A percentile compares a stretch with the other conserved stretches of the same genome.
Evolutionary conservation across 129 eudicot genomes (phyloP).

Genomic region (Flaveria bidentis): DNA sequence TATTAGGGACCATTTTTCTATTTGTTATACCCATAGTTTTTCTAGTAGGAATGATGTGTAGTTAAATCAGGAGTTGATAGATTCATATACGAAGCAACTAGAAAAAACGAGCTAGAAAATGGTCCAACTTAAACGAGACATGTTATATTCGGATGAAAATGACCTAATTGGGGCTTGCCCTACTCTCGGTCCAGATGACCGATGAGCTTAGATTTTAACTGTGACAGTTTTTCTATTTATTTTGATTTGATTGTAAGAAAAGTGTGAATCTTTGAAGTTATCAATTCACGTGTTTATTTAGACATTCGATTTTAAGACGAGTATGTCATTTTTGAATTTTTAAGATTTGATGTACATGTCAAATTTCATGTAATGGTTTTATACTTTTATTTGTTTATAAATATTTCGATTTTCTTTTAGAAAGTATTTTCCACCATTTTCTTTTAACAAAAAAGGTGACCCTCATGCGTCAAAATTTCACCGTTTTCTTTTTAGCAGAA

Average conservation of each 20-base stretch:
- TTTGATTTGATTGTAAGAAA: neutral
- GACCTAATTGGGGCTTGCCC: neutral
- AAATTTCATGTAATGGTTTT: neutral
- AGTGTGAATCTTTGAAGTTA: neutral
- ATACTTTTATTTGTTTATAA: neutral
- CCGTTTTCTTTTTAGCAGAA: neutral
- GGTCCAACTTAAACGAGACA: neutral
- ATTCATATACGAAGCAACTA: no score
- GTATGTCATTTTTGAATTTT: no score
- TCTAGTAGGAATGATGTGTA: neutral
- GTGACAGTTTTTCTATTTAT: neutral
- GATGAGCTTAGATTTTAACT: neutral
- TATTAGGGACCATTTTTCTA: conserved; percentile 29
- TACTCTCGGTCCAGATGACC: no score
- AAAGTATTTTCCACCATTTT: neutral
- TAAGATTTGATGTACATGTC: no score
- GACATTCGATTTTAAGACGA: no score
- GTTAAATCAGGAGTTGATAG: no score
- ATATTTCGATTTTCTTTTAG: neutral
- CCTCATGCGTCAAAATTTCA: neutral
- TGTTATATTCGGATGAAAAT: neutral
- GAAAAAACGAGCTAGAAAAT: neutral
- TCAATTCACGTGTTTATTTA: neutral
- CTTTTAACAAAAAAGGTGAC: no score
- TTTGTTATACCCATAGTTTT: conserved; percentile 25